Evolutionary conservation across 495 filamentous ascomycete species (phyloP).

Genomic region (Chaetomium cochliodes): DNA sequence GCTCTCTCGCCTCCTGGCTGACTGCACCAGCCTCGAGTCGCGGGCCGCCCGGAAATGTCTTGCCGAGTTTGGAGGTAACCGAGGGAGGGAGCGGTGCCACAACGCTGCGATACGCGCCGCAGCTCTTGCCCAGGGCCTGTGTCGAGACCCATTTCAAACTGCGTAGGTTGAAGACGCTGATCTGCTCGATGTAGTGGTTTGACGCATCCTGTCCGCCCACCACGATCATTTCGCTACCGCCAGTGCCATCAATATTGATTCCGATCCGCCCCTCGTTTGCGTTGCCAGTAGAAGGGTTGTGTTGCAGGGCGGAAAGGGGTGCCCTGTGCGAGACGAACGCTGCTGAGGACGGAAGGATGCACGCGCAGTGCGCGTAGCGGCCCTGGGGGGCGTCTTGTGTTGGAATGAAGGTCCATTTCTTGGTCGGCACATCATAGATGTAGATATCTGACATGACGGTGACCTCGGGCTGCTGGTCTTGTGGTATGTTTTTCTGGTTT

Average conservation of each 20-base stretch:
- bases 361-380: conserved; percentile 94
- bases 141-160: conserved; percentile 94
- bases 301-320: conserved; percentile 78
- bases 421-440: conserved; percentile 85
- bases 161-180: conserved; percentile 96
- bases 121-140: conserved; percentile 77
- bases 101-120: conserved; percentile 93
- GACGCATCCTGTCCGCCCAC: conserved; percentile 94
- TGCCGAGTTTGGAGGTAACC: conserved; percentile 71
- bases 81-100: conserved; percentile 73
- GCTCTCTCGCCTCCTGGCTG: conserved; percentile 54
- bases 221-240: conserved; percentile 95
- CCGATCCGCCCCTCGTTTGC: conserved; percentile 84
- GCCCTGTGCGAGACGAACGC: conserved; percentile 79
- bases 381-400: conserved; percentile 83
- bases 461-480: conserved; percentile 80
- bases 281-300: conserved; percentile 75
- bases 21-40: conserved; percentile 39
- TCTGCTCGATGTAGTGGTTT: conserved; percentile 98
- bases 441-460: conserved; percentile 98
- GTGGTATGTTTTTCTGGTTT: conserved; percentile 48
- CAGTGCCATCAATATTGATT: conserved; percentile 81
- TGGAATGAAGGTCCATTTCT: conserved; percentile 80
- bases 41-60: conserved; percentile 31
- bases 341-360: conserved; percentile 84